These are phyloP conservation scores for Gynostemma pentaphyllum DNA, from an alignment of 306 rosid species.

Conservation along the genomic window DNA sequence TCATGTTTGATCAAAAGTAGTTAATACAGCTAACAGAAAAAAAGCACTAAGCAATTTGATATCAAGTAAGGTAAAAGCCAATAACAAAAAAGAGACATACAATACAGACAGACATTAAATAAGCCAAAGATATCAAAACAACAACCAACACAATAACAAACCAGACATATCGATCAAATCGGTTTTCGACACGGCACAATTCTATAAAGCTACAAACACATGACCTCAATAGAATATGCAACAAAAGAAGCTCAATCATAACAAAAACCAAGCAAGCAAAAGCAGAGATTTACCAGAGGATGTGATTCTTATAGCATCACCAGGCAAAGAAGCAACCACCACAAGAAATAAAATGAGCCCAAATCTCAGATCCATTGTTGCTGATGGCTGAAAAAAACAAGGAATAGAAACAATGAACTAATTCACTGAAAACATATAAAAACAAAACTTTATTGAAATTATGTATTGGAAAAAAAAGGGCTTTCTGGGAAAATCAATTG, in stretches of 20 bases:
- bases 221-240: no score
- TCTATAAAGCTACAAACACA: no score
- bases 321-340: constrained; percentile 43
- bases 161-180: not conserved
- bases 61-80: not conserved
- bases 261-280: not conserved
- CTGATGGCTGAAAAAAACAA: constrained; percentile 18
- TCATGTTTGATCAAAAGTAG: no score
- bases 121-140: not conserved
- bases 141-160: not conserved
- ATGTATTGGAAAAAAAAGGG: not conserved
- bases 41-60: not conserved
- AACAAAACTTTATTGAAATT: not conserved
- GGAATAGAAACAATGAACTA: not conserved
- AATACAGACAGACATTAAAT: not conserved
- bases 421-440: not conserved
- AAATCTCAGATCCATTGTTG: constrained; percentile 36
- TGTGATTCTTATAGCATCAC: constrained; percentile 29
- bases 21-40: not conserved
- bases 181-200: not conserved
- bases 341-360: constrained; percentile 33
- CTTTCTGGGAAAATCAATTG: no score
- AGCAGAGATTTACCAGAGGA: not conserved
- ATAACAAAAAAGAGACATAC: not conserved
- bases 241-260: not conserved